phyloP scores from a whole-genome alignment of 2,329 filamentous ascomycete genomes.

The Hymenotorrendiella dingleyae region DNA sequence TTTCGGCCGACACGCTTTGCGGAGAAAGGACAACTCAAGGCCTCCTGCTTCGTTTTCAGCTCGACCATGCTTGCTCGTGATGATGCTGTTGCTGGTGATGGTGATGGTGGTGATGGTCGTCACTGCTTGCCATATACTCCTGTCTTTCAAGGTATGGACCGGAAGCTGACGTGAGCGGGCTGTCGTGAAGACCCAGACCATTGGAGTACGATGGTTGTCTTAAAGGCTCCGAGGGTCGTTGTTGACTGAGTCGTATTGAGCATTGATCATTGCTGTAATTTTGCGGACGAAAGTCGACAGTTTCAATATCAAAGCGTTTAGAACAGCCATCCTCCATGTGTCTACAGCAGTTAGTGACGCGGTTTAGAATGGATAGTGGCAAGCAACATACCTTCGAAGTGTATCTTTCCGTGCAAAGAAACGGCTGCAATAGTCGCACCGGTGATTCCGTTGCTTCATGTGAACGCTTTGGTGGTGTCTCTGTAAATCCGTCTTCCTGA shows the following conservation, averaged over 20 bases:
- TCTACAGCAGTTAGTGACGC: constrained; percentile 35
- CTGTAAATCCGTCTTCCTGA: constrained; percentile 73
- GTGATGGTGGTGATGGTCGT: constrained; percentile 8
- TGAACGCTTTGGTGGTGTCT: constrained; percentile 63
- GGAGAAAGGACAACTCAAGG: too few relatives aligned
- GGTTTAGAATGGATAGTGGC: background rate
- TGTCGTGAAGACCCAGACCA: constrained; percentile 16
- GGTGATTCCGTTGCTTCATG: constrained; percentile 63
- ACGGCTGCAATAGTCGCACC: constrained; percentile 64
- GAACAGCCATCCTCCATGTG: constrained; percentile 74
- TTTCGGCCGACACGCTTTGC: too few relatives aligned
- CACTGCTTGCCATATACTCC: constrained; percentile 16
- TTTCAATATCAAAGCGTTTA: constrained; percentile 47
- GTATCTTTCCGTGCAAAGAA: constrained; percentile 78
- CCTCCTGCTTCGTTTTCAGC: constrained; percentile 7
- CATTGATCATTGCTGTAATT: constrained; percentile 17
- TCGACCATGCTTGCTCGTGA: constrained; percentile 14
- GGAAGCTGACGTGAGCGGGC: constrained; percentile 22
- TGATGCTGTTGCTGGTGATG: too few relatives aligned
- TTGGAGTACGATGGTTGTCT: constrained; percentile 22
- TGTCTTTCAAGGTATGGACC: constrained; percentile 21
- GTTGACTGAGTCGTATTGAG: constrained; percentile 14
- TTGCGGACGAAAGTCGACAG: constrained; percentile 28
- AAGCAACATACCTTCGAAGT: constrained; percentile 55
- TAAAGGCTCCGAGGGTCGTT: constrained; percentile 12